Percentiles rank a stretch among this genome's conserved stretches.
Conservation (phyloP, 2,329 filamentous ascomycete genomes). For the Xylaria sp. region DNA sequence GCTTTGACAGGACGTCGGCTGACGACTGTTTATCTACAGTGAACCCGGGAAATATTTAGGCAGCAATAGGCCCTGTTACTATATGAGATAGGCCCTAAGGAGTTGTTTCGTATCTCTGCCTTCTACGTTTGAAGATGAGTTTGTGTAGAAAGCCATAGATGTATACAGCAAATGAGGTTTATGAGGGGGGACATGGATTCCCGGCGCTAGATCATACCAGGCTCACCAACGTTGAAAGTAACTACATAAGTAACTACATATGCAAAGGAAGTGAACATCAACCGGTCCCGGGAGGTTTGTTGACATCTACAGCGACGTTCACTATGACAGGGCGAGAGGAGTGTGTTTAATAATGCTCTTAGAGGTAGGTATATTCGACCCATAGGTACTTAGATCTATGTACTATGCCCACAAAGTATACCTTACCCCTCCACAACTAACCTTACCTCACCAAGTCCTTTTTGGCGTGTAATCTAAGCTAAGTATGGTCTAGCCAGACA, state of each 20-base stretch:
- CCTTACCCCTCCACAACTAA: not conserved
- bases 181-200: conserved; percentile 8
- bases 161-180: not conserved
- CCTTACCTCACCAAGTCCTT: not conserved
- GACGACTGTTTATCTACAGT: conserved; percentile 28
- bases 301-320: not conserved
- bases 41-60: conserved; percentile 36
- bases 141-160: not conserved
- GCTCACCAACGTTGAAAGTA: not conserved
- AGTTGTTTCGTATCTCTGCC: not conserved
- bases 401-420: too few relatives aligned
- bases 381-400: too few relatives aligned
- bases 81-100: not conserved
- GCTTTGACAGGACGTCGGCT: conserved; percentile 4
- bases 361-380: not conserved
- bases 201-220: not conserved
- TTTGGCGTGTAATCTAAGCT: not conserved
- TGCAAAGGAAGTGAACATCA: not conserved
- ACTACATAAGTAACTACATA: not conserved
- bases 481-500: conserved; percentile 4
- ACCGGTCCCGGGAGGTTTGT: not conserved
- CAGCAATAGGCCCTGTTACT: not conserved
- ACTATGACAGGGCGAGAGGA: not conserved
- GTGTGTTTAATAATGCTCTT: not conserved
- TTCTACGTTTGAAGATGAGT: not conserved